Evolutionary conservation across 176 grass and related monocot species (phyloP).

Genomic region (Eleusine indica): DNA sequence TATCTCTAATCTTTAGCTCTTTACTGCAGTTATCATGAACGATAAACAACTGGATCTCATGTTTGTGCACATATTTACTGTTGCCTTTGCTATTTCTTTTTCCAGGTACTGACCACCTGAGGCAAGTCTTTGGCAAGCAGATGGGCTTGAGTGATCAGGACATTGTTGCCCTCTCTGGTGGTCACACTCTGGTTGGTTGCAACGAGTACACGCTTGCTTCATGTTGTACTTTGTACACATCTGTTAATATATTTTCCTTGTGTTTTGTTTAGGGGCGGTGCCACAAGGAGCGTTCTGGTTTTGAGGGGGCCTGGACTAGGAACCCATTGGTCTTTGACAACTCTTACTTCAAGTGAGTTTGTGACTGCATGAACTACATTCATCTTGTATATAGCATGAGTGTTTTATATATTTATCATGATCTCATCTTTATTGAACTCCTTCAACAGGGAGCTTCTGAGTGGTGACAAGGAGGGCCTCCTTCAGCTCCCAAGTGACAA

Average conservation of each 20-base stretch:
- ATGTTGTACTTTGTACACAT: not conserved
- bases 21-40: not conserved
- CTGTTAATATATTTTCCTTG: not conserved
- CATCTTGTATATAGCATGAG: not conserved
- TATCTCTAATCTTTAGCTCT: not conserved
- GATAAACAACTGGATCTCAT: not conserved
- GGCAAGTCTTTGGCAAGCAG: constrained; percentile 81
- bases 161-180: constrained; percentile 96
- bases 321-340: constrained; percentile 82
- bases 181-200: constrained; percentile 75
- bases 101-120: constrained; percentile 85
- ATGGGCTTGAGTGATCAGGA: constrained; percentile 96
- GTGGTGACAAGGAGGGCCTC: constrained; percentile 87
- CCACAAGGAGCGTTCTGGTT: constrained; percentile 91
- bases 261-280: constrained; percentile 62
- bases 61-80: constrained; percentile 16
- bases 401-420: not conserved
- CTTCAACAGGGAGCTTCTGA: constrained; percentile 69
- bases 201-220: not conserved
- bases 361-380: not conserved
- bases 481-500: constrained; percentile 92
- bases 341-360: constrained; percentile 66
- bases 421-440: not conserved
- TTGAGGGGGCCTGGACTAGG: constrained; percentile 77
- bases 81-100: not conserved